A percentile compares a stretch with the other conserved stretches of the same genome.
These are phyloP conservation scores for Aspergillus unguis DNA, from an alignment of 2,329 filamentous ascomycete genomes.

Conservation along the genomic window DNA sequence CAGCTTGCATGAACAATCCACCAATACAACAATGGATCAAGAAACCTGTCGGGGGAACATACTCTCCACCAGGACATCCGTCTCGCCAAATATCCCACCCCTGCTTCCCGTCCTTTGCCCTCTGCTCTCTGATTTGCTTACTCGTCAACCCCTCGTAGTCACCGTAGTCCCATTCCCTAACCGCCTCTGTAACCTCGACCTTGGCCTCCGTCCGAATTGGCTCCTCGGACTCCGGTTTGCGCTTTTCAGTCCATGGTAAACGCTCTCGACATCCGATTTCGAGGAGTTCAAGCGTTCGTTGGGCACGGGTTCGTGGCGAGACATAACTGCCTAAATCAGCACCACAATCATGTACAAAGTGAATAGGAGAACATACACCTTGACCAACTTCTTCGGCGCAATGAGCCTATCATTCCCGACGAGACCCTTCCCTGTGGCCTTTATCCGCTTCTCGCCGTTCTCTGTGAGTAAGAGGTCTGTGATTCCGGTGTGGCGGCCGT, in stretches of 20 bases:
- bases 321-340: slow-evolving; percentile 59
- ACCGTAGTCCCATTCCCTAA: slow-evolving; percentile 86
- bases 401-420: slow-evolving; percentile 82
- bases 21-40: not conserved
- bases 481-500: slow-evolving; percentile 76
- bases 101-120: slow-evolving; percentile 55
- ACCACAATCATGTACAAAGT: not conserved
- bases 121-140: slow-evolving; percentile 61
- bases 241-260: slow-evolving; percentile 63
- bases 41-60: slow-evolving; percentile 33
- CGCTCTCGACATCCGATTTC: slow-evolving; percentile 66
- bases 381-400: slow-evolving; percentile 73
- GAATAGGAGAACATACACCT: slow-evolving; percentile 61
- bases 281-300: slow-evolving; percentile 85
- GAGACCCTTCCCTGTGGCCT: slow-evolving; percentile 75
- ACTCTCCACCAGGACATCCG: slow-evolving; percentile 82
- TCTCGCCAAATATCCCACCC: slow-evolving; percentile 88
- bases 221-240: slow-evolving; percentile 31
- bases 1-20: not conserved
- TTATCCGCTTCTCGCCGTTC: slow-evolving; percentile 73
- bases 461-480: slow-evolving; percentile 83
- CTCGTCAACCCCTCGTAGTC: slow-evolving; percentile 80
- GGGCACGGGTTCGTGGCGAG: slow-evolving; percentile 78
- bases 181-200: slow-evolving; percentile 53
- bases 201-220: slow-evolving; percentile 25